Evolutionary conservation across 129 eudicot species (phyloP).

Genomic region (Oenanthe sinensis): DNA sequence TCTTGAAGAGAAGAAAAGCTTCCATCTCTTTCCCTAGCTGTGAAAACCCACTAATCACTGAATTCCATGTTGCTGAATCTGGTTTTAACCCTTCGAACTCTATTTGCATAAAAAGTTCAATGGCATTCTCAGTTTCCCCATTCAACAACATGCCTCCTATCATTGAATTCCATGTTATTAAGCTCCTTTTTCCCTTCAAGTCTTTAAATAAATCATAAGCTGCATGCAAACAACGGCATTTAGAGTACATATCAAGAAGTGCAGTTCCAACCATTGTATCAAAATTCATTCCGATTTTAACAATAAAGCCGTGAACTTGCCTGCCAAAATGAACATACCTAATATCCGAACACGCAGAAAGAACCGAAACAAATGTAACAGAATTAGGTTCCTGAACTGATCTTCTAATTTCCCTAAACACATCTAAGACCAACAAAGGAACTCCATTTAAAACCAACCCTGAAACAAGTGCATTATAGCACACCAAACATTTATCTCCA

Average conservation of each 20-base stretch:
- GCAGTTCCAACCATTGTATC: constrained; percentile 60
- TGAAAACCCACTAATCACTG: constrained; percentile 69
- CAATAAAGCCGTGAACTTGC: constrained; percentile 53
- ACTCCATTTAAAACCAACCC: constrained; percentile 55
- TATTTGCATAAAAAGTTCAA: constrained; percentile 43
- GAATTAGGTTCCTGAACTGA: constrained; percentile 23
- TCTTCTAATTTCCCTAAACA: constrained; percentile 47
- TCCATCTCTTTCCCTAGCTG: constrained; percentile 42
- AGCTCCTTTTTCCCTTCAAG: constrained; percentile 32
- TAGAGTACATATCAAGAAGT: constrained; percentile 68
- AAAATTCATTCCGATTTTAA: constrained; percentile 25
- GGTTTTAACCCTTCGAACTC: constrained; percentile 44
- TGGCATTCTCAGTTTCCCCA: constrained; percentile 46
- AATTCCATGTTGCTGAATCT: constrained; percentile 86
- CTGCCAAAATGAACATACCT: constrained; percentile 37
- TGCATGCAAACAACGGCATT: constrained; percentile 59
- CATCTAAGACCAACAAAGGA: constrained; percentile 23
- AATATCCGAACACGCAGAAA: constrained; percentile 49
- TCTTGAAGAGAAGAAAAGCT: constrained; percentile 54
- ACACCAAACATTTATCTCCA: constrained; percentile 31
- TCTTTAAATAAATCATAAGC: constrained; percentile 47
- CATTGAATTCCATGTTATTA: constrained; percentile 81
- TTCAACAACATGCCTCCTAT: constrained; percentile 68
- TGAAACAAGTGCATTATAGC: constrained; percentile 61
- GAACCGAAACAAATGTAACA: constrained; percentile 51